Evolutionary conservation across 2,329 filamentous ascomycete genomes (phyloP), one percentile per base, ranked within the genome.

Genomic region (Epichloe gansuensis): DNA sequence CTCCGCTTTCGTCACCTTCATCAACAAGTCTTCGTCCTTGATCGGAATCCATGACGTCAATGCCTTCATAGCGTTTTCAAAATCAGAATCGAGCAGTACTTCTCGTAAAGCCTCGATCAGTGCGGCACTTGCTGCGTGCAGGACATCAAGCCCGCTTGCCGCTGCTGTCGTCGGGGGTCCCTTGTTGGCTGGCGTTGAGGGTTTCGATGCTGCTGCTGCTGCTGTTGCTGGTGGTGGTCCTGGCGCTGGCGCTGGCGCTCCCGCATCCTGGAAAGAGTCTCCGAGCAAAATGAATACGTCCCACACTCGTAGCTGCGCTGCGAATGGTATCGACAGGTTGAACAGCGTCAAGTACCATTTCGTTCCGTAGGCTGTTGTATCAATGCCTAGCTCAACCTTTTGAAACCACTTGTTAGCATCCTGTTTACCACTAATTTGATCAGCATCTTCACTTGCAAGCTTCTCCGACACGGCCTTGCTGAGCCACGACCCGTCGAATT

Each of bases 261-360:
- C 31, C 36, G 51, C 27, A 8, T 44, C 42, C 47, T 53, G 39
- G 23, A 53, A 36, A 5, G 54, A 56, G 42, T 64, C 58, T 4
- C 91, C 93, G 12, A 97, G 79, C 13, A 98, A 80, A 79, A 98
- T 89, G 69, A 97, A 97, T 1, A 96, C 87, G 64, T 98, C 93
- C 93, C 93, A 98, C 15, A 98, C 86, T 47, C 93, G 85, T 38
- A 98, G 81, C 67, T 97, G 93, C 3, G 91, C 90, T 0, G 88
- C 79, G 61, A 97, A 98, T 0, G 93, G 93, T 49, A 98, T 87
- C 15, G 89, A 94, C 63, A 97, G 85, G 68, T 97, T 97, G 76
- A 98, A 98, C 8, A 98, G 75, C 2, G 93, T 98, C 49, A 98
- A 76, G 65, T 98, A 98, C 93, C 93, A 98, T 50, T 90, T 78